These are phyloP conservation scores for Sporopachydermia cereana DNA, from an alignment of 1,139 yeast species.

Conservation along the genomic window DNA sequence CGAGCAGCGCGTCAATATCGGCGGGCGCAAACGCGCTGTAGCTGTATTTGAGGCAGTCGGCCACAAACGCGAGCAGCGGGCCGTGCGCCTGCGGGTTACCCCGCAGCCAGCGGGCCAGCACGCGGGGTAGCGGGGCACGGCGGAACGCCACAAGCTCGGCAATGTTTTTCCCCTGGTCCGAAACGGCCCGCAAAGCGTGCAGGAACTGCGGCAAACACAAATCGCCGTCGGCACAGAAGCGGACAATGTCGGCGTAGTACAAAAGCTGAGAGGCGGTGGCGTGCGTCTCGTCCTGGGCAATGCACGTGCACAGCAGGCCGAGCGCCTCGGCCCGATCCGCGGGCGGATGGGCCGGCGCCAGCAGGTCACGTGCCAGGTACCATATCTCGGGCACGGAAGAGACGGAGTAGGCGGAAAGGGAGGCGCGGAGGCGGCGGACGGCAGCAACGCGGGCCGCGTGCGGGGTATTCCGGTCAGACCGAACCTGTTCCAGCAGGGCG, in stretches of 20 bases:
- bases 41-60: slow-evolving; percentile 38
- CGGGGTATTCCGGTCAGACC: slow-evolving; percentile 23
- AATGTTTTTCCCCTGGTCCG: slow-evolving; percentile 51
- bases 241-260: slow-evolving; percentile 49
- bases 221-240: slow-evolving; percentile 40
- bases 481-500: slow-evolving; percentile 30
- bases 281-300: slow-evolving; percentile 36
- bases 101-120: slow-evolving; percentile 23
- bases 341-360: slow-evolving; percentile 31
- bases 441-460: slow-evolving; percentile 38
- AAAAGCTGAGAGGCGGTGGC: slow-evolving; percentile 36
- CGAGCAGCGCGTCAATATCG: slow-evolving; percentile 27
- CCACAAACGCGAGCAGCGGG: slow-evolving; percentile 28
- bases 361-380: slow-evolving; percentile 53
- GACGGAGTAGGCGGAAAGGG: slow-evolving; percentile 40
- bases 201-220: slow-evolving; percentile 43
- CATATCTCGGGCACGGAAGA: slow-evolving; percentile 64
- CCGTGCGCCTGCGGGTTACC: slow-evolving; percentile 9
- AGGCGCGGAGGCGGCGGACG: slow-evolving; percentile 38
- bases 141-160: slow-evolving; percentile 44
- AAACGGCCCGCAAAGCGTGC: slow-evolving; percentile 37
- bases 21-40: slow-evolving; percentile 33
- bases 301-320: slow-evolving; percentile 43
- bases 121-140: slow-evolving; percentile 32
- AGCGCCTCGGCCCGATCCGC: slow-evolving; percentile 40